These are phyloP conservation scores for Volvox carteri DNA, from an alignment of 163 green algal genomes.

Conservation along the genomic window DNA sequence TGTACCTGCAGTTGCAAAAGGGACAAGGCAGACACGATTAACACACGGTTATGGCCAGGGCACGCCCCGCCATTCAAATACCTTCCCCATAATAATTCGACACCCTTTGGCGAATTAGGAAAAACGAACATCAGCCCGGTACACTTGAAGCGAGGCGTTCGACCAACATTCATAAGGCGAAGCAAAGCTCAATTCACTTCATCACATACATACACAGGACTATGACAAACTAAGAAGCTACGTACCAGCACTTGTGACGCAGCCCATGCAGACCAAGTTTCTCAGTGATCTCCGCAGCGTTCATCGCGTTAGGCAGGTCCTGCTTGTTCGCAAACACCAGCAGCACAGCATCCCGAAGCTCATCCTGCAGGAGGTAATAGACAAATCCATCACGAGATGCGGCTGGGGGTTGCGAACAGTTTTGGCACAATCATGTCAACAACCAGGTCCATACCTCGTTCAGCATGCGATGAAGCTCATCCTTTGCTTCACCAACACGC, in stretches of 20 bases:
- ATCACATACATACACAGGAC: too few species aligned
- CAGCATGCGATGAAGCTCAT: slow-evolving; percentile 98
- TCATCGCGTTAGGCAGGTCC: slow-evolving; percentile 96
- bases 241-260: slow-evolving; percentile 95
- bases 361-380: slow-evolving; percentile 85
- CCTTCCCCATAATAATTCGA: too few species aligned
- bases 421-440: slow-evolving; percentile 5
- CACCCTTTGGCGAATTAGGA: too few species aligned
- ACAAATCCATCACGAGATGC: too few species aligned
- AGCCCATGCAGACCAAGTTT: slow-evolving; percentile 97
- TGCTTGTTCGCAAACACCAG: slow-evolving; percentile 88
- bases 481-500: slow-evolving; percentile 76
- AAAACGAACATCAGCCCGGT: too few species aligned
- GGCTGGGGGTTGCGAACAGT: neutral
- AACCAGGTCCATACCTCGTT: slow-evolving; percentile 86
- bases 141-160: too few species aligned
- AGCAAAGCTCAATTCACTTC: too few species aligned
- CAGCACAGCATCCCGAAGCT: slow-evolving; percentile 96
- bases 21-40: too few species aligned
- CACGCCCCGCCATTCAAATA: too few species aligned
- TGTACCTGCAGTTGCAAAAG: slow-evolving; percentile 83
- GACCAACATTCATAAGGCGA: too few species aligned
- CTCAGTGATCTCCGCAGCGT: slow-evolving; percentile 98
- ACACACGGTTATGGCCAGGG: too few species aligned
- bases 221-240: too few species aligned